Evolutionary conservation across 768 basidiomycete genomes (phyloP).

Genomic region (Exsudoporus frostii): DNA sequence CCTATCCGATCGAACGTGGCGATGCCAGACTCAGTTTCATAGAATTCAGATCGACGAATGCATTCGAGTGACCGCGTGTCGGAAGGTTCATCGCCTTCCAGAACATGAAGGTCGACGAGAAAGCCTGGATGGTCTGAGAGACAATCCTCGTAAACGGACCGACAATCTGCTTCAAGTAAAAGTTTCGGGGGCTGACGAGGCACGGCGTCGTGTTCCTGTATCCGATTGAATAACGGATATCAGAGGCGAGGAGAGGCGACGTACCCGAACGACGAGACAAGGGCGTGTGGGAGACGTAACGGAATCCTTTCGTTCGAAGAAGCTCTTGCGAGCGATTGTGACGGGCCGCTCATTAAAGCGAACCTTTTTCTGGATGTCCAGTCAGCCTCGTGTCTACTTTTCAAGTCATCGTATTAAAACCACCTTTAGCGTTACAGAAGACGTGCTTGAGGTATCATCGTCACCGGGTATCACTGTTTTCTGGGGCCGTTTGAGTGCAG

Average conservation of each 20-base stretch:
- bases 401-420: not conserved
- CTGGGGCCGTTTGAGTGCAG: slow-evolving; percentile 5
- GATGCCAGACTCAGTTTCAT: slow-evolving; percentile 28
- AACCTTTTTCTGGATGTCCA: slow-evolving; percentile 16
- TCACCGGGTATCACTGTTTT: slow-evolving; percentile 5
- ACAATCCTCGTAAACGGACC: slow-evolving; percentile 31
- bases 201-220: slow-evolving; percentile 12
- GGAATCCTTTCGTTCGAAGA: slow-evolving; percentile 16
- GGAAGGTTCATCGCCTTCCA: slow-evolving; percentile 12
- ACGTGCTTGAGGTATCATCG: slow-evolving; percentile 4
- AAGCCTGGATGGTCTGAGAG: slow-evolving; percentile 19
- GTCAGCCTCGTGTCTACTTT: slow-evolving; percentile 1
- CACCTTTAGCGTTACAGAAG: slow-evolving; percentile 19
- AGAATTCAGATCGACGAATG: slow-evolving; percentile 24
- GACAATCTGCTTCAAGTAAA: slow-evolving; percentile 9
- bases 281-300: slow-evolving; percentile 21
- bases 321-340: slow-evolving; percentile 17
- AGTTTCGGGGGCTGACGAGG: not conserved
- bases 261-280: slow-evolving; percentile 28
- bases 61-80: slow-evolving; percentile 3
- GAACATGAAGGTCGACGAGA: slow-evolving; percentile 15
- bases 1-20: slow-evolving; percentile 25
- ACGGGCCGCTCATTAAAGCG: slow-evolving; percentile 29
- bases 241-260: not conserved
- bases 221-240: not conserved